Percentiles rank a stretch among this genome's conserved stretches.
Evolutionary conservation across 768 basidiomycete genomes (phyloP).

Genomic region (Imleria badia): DNA sequence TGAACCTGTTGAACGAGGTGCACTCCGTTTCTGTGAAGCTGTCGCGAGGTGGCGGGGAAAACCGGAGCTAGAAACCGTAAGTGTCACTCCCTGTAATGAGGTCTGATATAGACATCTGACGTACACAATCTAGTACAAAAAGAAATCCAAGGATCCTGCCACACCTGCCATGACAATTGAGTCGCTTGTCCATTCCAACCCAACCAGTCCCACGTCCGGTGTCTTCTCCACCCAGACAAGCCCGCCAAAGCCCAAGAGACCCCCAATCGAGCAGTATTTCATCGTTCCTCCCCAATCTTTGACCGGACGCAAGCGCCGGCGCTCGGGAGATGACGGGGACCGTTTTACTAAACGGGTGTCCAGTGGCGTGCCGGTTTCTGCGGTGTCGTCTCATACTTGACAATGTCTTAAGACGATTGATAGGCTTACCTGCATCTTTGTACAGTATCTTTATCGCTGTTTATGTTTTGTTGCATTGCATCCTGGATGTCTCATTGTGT

Average conservation of each 20-base stretch:
- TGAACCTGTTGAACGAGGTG: slow-evolving; percentile 77
- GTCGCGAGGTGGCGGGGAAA: slow-evolving; percentile 81
- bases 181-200: slow-evolving; percentile 68
- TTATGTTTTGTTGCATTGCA: slow-evolving; percentile 1
- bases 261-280: slow-evolving; percentile 41
- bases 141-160: slow-evolving; percentile 37
- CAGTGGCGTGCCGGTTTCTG: slow-evolving; percentile 9
- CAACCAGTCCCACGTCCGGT: slow-evolving; percentile 53
- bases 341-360: slow-evolving; percentile 24
- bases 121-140: slow-evolving; percentile 53
- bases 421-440: slow-evolving; percentile 14
- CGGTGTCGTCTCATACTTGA: slow-evolving; percentile 18
- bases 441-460: slow-evolving; percentile 31
- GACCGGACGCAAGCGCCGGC: slow-evolving; percentile 27
- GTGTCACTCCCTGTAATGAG: slow-evolving; percentile 4
- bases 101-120: slow-evolving; percentile 17
- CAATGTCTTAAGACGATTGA: background rate
- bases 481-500: slow-evolving; percentile 1
- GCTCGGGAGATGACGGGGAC: slow-evolving; percentile 27
- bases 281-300: slow-evolving; percentile 23
- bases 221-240: slow-evolving; percentile 17
- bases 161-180: slow-evolving; percentile 57
- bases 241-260: slow-evolving; percentile 27
- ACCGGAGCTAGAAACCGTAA: slow-evolving; percentile 78
- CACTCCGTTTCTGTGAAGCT: slow-evolving; percentile 78